Evolutionary conservation across 306 rosid species (phyloP).

Genomic region (Vicia villosa): DNA sequence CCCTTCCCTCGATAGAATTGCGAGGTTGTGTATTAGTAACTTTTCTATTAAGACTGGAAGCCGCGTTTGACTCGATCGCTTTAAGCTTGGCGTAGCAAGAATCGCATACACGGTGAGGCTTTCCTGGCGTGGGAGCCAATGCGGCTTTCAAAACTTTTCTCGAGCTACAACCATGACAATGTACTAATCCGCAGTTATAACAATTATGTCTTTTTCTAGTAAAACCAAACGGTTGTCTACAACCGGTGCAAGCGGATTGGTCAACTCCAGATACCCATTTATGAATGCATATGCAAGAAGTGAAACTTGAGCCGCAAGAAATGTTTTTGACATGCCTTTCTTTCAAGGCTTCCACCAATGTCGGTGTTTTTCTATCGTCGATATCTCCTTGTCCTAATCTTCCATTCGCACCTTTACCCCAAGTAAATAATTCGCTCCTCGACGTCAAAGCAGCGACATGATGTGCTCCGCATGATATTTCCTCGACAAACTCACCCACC

Average conservation of each 20-base stretch:
- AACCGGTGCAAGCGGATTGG: slow-evolving; percentile 89
- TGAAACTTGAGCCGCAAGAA: slow-evolving; percentile 90
- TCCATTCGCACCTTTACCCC: slow-evolving; percentile 97
- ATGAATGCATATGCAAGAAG: slow-evolving; percentile 86
- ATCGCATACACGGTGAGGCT: slow-evolving; percentile 96
- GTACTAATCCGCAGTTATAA: slow-evolving; percentile 91
- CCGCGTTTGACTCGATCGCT: slow-evolving; percentile 53
- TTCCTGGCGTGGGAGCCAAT: slow-evolving; percentile 96
- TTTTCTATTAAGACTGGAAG: slow-evolving; percentile 48
- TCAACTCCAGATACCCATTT: slow-evolving; percentile 98
- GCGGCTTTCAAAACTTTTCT: slow-evolving; percentile 84
- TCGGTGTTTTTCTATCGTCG: slow-evolving; percentile 70
- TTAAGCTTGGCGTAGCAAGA: slow-evolving; percentile 84
- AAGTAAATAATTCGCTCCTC: slow-evolving; percentile 89
- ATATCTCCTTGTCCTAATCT: slow-evolving; percentile 86
- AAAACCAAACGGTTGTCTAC: slow-evolving; percentile 94
- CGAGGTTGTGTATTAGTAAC: slow-evolving; percentile 43
- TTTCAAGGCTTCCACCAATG: slow-evolving; percentile 80
- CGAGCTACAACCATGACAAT: slow-evolving; percentile 95
- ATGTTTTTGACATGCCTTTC: slow-evolving; percentile 85
- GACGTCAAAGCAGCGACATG: slow-evolving; percentile 90
- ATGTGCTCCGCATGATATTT: slow-evolving; percentile 81
- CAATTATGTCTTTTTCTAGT: slow-evolving; percentile 94
- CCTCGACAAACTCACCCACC: slow-evolving; percentile 94
- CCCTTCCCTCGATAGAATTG: slow-evolving; percentile 63